These are phyloP conservation scores for Sanguinoderma infundibulare DNA, from an alignment of 1,284 basidiomycete genomes.

Conservation along the genomic window DNA sequence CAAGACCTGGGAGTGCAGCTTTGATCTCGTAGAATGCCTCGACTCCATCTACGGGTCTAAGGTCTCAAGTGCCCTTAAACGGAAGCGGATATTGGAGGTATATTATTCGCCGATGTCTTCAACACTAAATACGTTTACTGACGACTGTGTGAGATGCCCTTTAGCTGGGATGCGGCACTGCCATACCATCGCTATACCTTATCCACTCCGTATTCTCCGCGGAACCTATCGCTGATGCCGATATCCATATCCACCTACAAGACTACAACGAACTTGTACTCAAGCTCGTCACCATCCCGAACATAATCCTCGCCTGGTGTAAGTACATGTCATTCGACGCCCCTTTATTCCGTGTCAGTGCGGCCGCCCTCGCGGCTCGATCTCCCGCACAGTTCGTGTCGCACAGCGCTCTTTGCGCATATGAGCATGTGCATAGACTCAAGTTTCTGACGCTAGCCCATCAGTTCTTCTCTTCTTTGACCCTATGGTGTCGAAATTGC, in stretches of 20 bases:
- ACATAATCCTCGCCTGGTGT: slow-evolving; percentile 89
- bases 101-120: slow-evolving; percentile 11
- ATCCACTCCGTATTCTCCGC: slow-evolving; percentile 64
- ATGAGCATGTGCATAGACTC: neutral
- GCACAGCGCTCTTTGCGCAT: neutral
- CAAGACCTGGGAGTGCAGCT: slow-evolving; percentile 97
- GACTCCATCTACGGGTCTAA: slow-evolving; percentile 38
- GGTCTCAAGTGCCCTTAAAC: slow-evolving; percentile 32
- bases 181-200: slow-evolving; percentile 80
- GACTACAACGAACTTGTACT: slow-evolving; percentile 92
- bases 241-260: slow-evolving; percentile 82
- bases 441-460: too few species aligned
- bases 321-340: slow-evolving; percentile 37
- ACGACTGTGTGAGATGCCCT: neutral
- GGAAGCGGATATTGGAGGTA: slow-evolving; percentile 70
- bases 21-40: slow-evolving; percentile 80
- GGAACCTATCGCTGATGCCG: slow-evolving; percentile 40
- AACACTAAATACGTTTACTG: neutral
- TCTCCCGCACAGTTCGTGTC: neutral
- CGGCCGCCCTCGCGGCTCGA: neutral
- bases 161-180: slow-evolving; percentile 93
- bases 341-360: neutral
- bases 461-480: neutral
- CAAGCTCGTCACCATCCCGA: slow-evolving; percentile 86
- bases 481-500: slow-evolving; percentile 32